Conservation (phyloP, 2,329 filamentous ascomycete genomes). For the Grosmannia huntii region DNA sequence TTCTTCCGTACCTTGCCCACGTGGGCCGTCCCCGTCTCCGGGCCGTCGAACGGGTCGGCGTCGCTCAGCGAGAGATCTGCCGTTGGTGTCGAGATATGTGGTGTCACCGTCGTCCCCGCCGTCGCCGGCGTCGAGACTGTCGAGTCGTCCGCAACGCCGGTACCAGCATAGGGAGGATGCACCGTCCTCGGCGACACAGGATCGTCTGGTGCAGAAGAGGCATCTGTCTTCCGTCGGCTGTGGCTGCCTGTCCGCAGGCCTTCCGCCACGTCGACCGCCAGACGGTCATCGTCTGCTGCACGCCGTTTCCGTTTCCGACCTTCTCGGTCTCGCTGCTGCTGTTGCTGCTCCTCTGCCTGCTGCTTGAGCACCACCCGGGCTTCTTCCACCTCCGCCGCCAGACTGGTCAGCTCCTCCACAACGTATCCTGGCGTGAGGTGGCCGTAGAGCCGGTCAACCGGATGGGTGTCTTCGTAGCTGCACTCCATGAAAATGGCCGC, state of each 20-base stretch:
- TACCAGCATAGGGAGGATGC: constrained; percentile 14
- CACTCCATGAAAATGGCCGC: constrained; percentile 89
- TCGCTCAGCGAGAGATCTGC: constrained; percentile 23
- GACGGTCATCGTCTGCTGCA: constrained; percentile 20
- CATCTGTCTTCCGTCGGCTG: constrained; percentile 9
- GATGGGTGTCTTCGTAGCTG: constrained; percentile 73
- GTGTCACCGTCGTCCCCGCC: constrained; percentile 16
- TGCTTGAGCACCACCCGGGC: constrained; percentile 22
- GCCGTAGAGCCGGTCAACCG: constrained; percentile 69
- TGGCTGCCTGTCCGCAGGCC: constrained; percentile 3
- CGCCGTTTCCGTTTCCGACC: constrained; percentile 55
- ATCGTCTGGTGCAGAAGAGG: constrained; percentile 26
- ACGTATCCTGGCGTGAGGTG: constrained; percentile 78
- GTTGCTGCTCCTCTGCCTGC: constrained; percentile 1
- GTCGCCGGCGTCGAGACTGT: not conserved
- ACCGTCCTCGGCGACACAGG: constrained; percentile 40
- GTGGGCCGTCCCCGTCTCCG: constrained; percentile 3
- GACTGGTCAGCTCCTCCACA: constrained; percentile 58
- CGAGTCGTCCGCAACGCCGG: constrained; percentile 6
- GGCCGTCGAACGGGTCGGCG: not conserved
- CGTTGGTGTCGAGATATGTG: constrained; percentile 34
- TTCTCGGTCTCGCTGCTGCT: constrained; percentile 16
- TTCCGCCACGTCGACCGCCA: constrained; percentile 2
- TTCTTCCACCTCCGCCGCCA: constrained; percentile 59
- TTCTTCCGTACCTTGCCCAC: not conserved